Base-by-base conservation (phyloP, 495 filamentous ascomycete genomes). In the Lophiotrema nucula region DNA sequence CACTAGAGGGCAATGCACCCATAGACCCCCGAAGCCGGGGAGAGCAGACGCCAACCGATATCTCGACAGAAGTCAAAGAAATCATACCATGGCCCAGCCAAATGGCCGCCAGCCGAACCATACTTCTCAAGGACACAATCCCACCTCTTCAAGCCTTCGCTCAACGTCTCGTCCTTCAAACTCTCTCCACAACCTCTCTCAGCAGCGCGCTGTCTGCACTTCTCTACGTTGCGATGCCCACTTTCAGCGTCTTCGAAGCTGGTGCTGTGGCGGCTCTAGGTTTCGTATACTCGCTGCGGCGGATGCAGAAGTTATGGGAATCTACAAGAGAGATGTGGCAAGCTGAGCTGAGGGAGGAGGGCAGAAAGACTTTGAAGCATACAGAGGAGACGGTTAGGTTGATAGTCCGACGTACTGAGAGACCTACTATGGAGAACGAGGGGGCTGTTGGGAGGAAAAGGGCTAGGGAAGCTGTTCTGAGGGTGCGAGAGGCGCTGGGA, bases 251-350 rank as follows among this genome's bases (percentile, higher is more conserved):
- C 0, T 95, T 95, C 67, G 88, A 92, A 70, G 84, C 87, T 12
- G 83, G 87, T 26, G 88, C 86, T 13, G 74, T 96, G n/a, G 88
- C 83, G 0, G 90, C 88, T 2, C 69, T 95, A 4, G 91, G 90
- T 6, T 64, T 89, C 4, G 83, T 88, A 3, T 88, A 85, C 76
- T 84, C 86, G 51, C 66, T 92, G 59, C 73, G 85, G 21, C 76
- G 85, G 19, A 77, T 97, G 74, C 92, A 97, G 71, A 83, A 71
- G 60, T 74, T 81, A 62, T 97, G 92, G 92, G 87, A 90, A 56
- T 69, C 64, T 6, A 87, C 85, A 11, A 79, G 86, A 33, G 71
- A 63, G 5, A 82, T 77, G 60, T 97, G 90, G 86, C 83, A 90
- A 67, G 82, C 76, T 3, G 83, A 87, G 64, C 81, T 96, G 10